A percentile compares a stretch with the other conserved stretches of the same genome.
Evolutionary conservation across 768 basidiomycete species (phyloP).

Genomic region (Lentinula raphanica): DNA sequence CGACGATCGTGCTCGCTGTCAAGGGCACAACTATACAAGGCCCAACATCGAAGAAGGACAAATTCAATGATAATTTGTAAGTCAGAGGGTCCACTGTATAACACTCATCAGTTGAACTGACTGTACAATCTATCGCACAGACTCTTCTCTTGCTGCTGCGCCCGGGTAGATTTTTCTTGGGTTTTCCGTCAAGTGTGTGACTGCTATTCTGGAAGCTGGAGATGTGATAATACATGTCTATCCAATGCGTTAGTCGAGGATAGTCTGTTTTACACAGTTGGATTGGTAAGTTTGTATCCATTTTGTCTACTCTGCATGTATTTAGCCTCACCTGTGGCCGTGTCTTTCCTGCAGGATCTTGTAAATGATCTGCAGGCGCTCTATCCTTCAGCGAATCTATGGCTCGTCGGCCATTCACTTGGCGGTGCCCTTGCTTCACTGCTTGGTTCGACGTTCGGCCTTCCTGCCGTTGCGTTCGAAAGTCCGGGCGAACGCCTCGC

Average conservation of each 20-base stretch:
- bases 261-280: constrained; percentile 87
- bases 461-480: constrained; percentile 88
- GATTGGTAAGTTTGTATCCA: constrained; percentile 54
- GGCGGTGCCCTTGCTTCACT: constrained; percentile 89
- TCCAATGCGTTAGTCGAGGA: constrained; percentile 81
- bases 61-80: constrained; percentile 82
- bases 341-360: constrained; percentile 50
- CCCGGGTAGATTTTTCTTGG: constrained; percentile 85
- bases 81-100: constrained; percentile 12
- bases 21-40: constrained; percentile 87
- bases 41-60: constrained; percentile 85
- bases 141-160: constrained; percentile 91
- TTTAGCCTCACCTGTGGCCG: not conserved
- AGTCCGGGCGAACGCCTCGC: constrained; percentile 73
- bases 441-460: constrained; percentile 87
- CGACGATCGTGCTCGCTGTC: constrained; percentile 81
- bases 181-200: constrained; percentile 79
- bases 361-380: constrained; percentile 81
- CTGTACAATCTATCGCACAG: constrained; percentile 7
- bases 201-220: constrained; percentile 68
- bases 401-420: constrained; percentile 86
- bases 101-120: no score
- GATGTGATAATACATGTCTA: constrained; percentile 79
- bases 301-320: not conserved
- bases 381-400: constrained; percentile 81